These are phyloP conservation scores for Hsuehochloa calcarea DNA, from an alignment of 176 grass and related monocot species.

Conservation along the genomic window DNA sequence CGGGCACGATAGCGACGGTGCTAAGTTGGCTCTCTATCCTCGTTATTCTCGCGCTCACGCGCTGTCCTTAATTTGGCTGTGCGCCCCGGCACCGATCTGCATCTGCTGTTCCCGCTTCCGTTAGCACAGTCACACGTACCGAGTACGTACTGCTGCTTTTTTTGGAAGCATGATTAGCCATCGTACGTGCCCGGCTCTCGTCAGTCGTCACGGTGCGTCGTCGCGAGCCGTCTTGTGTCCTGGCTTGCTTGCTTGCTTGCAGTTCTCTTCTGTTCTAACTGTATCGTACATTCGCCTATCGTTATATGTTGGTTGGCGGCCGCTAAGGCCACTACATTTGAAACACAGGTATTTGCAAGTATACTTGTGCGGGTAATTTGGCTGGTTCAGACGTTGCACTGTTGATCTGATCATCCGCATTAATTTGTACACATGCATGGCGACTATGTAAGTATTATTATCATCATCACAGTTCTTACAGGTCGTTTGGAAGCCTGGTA, in stretches of 20 bases:
- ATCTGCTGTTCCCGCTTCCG: neutral
- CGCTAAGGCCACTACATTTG: neutral
- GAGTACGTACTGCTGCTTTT: neutral
- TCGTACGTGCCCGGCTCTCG: neutral
- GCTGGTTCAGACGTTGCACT: neutral
- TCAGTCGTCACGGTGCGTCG: neutral
- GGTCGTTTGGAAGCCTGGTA: neutral
- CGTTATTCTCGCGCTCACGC: neutral
- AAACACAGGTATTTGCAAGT: neutral
- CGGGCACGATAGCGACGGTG: too few relatives aligned
- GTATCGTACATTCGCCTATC: neutral
- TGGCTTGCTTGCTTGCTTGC: neutral
- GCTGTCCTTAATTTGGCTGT: neutral
- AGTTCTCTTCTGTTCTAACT: neutral
- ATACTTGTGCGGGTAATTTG: neutral
- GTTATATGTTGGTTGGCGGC: neutral
- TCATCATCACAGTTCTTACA: neutral
- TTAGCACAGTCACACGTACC: neutral
- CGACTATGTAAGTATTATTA: neutral
- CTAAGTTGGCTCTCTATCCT: neutral
- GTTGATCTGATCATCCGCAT: neutral
- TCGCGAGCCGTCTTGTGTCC: neutral
- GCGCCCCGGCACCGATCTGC: neutral
- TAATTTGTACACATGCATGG: neutral
- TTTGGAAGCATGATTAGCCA: neutral